Evolutionary conservation across 1,284 basidiomycete species (phyloP).

Genomic region (Afroboletus lepidellus): DNA sequence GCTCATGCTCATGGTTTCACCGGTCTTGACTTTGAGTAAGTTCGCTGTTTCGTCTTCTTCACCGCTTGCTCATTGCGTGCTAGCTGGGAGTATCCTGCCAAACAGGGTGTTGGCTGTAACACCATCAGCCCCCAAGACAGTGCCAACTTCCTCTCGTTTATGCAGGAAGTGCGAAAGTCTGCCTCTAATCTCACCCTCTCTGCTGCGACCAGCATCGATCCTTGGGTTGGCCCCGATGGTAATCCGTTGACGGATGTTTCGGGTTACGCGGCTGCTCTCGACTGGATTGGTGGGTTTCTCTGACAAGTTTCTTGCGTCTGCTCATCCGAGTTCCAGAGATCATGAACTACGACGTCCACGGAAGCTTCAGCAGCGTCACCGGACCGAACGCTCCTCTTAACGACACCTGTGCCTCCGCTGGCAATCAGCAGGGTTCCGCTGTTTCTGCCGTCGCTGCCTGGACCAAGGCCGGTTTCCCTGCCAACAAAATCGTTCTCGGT

Average conservation of each 20-base stretch:
- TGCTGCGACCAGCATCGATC: constrained; percentile 66
- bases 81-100: constrained; percentile 87
- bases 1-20: constrained; percentile 69
- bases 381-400: constrained; percentile 85
- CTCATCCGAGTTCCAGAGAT: constrained; percentile 39
- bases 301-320: constrained; percentile 20
- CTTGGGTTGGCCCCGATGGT: constrained; percentile 64
- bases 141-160: constrained; percentile 70
- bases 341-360: constrained; percentile 89
- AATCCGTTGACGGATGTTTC: constrained; percentile 63
- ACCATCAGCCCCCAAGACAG: constrained; percentile 62
- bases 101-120: constrained; percentile 75
- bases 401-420: constrained; percentile 66
- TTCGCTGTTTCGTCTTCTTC: background rate
- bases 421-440: constrained; percentile 71
- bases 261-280: constrained; percentile 67
- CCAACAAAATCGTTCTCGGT: constrained; percentile 75
- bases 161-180: constrained; percentile 67
- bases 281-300: constrained; percentile 55
- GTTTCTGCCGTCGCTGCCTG: constrained; percentile 71
- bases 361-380: constrained; percentile 48
- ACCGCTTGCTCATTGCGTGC: constrained; percentile 2
- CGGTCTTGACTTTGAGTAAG: constrained; percentile 86
- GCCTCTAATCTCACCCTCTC: constrained; percentile 66
- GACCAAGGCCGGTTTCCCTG: constrained; percentile 78